phyloP scores from a whole-genome alignment of 1,284 basidiomycete genomes.

The Coniferiporia sulphurascens region DNA sequence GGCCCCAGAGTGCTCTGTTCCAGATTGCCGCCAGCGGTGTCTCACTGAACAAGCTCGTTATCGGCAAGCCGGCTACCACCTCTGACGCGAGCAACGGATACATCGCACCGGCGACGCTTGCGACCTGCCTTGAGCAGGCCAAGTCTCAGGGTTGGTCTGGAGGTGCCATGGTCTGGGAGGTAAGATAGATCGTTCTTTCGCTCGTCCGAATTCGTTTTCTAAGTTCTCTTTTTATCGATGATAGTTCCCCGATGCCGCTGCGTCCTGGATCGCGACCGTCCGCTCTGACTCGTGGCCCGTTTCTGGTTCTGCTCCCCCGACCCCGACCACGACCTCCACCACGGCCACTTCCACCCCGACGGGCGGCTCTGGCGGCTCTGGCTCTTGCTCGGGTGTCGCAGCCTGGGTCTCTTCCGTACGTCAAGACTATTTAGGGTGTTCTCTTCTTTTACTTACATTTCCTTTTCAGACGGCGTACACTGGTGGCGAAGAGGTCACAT shows the following conservation, averaged over 20 bases:
- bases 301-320: background rate
- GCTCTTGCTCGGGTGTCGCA: background rate
- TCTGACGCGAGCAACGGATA: slow-evolving; percentile 22
- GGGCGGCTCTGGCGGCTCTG: background rate
- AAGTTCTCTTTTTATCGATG: background rate
- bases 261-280: slow-evolving; percentile 46
- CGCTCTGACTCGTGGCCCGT: slow-evolving; percentile 39
- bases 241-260: slow-evolving; percentile 35
- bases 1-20: slow-evolving; percentile 23
- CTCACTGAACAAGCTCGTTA: slow-evolving; percentile 23
- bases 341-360: background rate
- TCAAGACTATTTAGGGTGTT: background rate
- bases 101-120: slow-evolving; percentile 21
- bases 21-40: slow-evolving; percentile 23
- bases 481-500: background rate
- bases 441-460: background rate
- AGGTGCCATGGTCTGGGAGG: slow-evolving; percentile 22
- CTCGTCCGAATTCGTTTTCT: background rate
- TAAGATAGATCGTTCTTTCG: background rate
- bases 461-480: background rate
- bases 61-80: slow-evolving; percentile 23
- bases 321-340: background rate
- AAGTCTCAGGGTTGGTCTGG: slow-evolving; percentile 21
- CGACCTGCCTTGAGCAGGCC: slow-evolving; percentile 21
- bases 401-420: background rate